Conservation (phyloP, 2,329 filamentous ascomycete species). For the Fusarium duplospermum region DNA sequence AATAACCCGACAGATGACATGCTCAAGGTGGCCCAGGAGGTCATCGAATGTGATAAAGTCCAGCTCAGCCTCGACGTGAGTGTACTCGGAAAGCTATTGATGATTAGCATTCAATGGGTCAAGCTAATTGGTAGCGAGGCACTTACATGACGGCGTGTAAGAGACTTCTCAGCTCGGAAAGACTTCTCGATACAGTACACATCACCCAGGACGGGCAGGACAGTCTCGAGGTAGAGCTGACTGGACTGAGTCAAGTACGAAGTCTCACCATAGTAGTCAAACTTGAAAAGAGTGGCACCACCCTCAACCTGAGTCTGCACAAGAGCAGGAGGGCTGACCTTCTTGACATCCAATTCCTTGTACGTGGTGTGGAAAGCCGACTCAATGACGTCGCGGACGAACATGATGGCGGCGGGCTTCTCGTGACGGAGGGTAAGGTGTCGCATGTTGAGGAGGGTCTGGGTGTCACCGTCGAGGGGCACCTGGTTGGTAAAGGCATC, state of each 20-base stretch:
- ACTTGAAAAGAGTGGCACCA: slow-evolving; percentile 88
- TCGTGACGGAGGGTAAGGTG: slow-evolving; percentile 90
- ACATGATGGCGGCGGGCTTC: slow-evolving; percentile 85
- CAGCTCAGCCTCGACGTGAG: slow-evolving; percentile 94
- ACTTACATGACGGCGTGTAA: slow-evolving; percentile 83
- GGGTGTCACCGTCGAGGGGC: slow-evolving; percentile 38
- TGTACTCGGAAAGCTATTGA: slow-evolving; percentile 82
- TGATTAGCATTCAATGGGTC: not conserved
- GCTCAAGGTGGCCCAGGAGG: slow-evolving; percentile 87
- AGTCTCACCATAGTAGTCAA: slow-evolving; percentile 89
- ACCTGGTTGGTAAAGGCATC: slow-evolving; percentile 90
- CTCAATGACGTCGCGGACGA: slow-evolving; percentile 84
- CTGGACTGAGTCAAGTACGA: slow-evolving; percentile 97
- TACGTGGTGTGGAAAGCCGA: slow-evolving; percentile 84
- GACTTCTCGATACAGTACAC: slow-evolving; percentile 99
- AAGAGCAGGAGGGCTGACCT: slow-evolving; percentile 89
- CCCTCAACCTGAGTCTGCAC: slow-evolving; percentile 97
- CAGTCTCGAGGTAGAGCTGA: slow-evolving; percentile 97
- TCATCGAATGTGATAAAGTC: slow-evolving; percentile 96
- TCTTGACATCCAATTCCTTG: slow-evolving; percentile 79
- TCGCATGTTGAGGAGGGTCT: slow-evolving; percentile 78
- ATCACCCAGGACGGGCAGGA: slow-evolving; percentile 88
- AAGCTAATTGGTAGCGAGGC: not conserved
- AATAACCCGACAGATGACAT: slow-evolving; percentile 87
- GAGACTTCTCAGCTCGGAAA: slow-evolving; percentile 96